phyloP scores from a whole-genome alignment of 768 basidiomycete species.

The Scleroderma citrinum region DNA sequence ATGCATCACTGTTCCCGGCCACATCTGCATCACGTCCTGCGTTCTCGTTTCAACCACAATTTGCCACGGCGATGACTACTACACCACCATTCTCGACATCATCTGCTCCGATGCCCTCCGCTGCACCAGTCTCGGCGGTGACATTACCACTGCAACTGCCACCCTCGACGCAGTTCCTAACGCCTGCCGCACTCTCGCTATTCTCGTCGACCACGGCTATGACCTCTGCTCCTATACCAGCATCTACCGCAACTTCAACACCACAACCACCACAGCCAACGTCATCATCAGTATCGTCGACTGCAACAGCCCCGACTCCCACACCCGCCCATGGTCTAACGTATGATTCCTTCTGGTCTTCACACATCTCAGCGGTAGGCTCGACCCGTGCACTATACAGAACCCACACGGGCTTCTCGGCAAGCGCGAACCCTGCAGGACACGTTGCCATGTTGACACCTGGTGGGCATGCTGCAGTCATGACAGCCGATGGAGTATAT shows the following conservation, averaged over 20 bases:
- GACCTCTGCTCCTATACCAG: not conserved
- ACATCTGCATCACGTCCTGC: not conserved
- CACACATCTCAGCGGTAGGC: conserved; percentile 34
- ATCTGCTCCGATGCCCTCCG: not conserved
- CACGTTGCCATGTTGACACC: conserved; percentile 30
- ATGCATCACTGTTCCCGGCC: not conserved
- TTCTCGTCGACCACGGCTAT: not conserved
- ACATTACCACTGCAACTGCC: not conserved
- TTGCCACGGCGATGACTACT: not conserved
- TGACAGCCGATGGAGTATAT: conserved; percentile 29
- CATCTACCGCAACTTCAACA: not conserved
- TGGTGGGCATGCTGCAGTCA: conserved; percentile 24
- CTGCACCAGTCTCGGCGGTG: not conserved
- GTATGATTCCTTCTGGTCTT: conserved; percentile 62
- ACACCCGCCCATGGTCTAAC: conserved; percentile 34
- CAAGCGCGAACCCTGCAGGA: conserved; percentile 18
- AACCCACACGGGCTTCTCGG: conserved; percentile 24
- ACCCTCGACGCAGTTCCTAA: not conserved
- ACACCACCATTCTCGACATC: not conserved
- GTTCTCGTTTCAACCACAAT: conserved; percentile 4
- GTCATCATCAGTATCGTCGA: conserved; percentile 1
- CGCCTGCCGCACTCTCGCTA: not conserved
- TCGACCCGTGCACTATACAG: conserved; percentile 24
- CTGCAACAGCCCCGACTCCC: conserved; percentile 3
- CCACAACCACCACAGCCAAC: not conserved